These are phyloP conservation scores for Excoecaria cochinchinensis DNA, from an alignment of 345 rosid genomes.

Conservation along the genomic window DNA sequence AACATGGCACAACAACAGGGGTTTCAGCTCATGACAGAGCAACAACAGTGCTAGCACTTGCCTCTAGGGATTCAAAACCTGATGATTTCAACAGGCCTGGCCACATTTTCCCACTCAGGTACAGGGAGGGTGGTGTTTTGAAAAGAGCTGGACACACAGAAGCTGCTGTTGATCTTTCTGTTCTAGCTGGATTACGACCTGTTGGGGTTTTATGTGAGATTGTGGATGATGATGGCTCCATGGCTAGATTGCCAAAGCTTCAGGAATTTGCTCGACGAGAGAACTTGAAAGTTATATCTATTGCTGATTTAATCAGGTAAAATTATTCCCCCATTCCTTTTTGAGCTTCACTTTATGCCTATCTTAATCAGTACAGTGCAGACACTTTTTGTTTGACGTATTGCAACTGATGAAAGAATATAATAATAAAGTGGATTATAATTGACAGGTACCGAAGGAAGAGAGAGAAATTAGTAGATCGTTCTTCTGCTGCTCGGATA, in stretches of 20 bases:
- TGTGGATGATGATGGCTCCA: slow-evolving; percentile 88
- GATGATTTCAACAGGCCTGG: slow-evolving; percentile 89
- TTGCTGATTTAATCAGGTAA: slow-evolving; percentile 83
- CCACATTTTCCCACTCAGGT: slow-evolving; percentile 78
- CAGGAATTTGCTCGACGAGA: slow-evolving; percentile 59
- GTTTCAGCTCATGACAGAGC: slow-evolving; percentile 90
- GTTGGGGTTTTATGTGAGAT: slow-evolving; percentile 78
- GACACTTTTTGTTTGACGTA: too few relatives aligned
- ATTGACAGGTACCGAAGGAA: slow-evolving; percentile 74
- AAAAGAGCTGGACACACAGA: slow-evolving; percentile 96
- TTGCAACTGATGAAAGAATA: neutral
- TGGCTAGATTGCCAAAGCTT: slow-evolving; percentile 85
- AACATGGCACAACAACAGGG: slow-evolving; percentile 86
- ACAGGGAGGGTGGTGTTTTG: slow-evolving; percentile 84
- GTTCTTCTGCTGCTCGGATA: slow-evolving; percentile 69
- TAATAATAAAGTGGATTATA: neutral
- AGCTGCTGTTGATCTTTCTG: slow-evolving; percentile 82
- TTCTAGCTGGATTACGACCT: slow-evolving; percentile 79
- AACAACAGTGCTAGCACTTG: slow-evolving; percentile 69
- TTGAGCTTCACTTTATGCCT: neutral
- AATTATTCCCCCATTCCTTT: neutral
- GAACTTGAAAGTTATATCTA: slow-evolving; percentile 62
- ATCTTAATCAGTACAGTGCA: neutral
- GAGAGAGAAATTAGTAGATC: slow-evolving; percentile 73
- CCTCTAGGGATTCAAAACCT: slow-evolving; percentile 75